Evolutionary conservation across 2,329 filamentous ascomycete species (phyloP), one percentile per base, ranked within the genome.

Genomic region (Verticillium zaregamsianum): DNA sequence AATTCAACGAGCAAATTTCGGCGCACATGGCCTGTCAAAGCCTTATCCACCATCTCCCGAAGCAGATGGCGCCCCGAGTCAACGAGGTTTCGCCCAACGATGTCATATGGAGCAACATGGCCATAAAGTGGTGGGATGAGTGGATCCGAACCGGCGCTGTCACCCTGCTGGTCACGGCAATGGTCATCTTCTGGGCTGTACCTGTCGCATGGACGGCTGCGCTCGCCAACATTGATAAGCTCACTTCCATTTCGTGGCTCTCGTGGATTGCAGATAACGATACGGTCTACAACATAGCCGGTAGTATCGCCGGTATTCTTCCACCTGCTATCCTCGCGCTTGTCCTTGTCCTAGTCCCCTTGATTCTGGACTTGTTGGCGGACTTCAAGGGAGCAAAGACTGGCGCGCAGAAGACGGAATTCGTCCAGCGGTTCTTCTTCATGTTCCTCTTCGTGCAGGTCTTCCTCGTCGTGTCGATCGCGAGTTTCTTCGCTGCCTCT

Each of bases 1-100:
- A 99, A 72, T 99, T 99, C 82, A 97, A 99, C 71, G 90, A 97
- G 71, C 95, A 99, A 73, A 91, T 97, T 2, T 93, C 94, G 6
- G 95, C 95, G 0, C 95, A 99, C 70, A 98, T 99, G 95, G 95
- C 94, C 62, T 97, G 93, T 72, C 95, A 99, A 73, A 88, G 92
- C 57, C 83, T 96, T 55, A 93, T 90, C 45, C 93, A 98, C 72
- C 95, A 99, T 69, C 76, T 97, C 1, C 95, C 95, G 1, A 91
- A 91, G 68, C 91, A 96, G 55, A 99, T 99, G 95, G 85, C 92
- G 1, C 95, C 95, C 0, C 87, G 95, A 32, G 85, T 91, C 49
- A 90, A 97, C n/a, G 95, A 99, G 72, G 93, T 99, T 56, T 92
- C 93, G 7, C 95, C 95, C 0, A 89, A 89, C 54, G 93, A 98